phyloP scores from a whole-genome alignment of 139 green algal genomes.

The Auxenochlorella pyrenoidosa region DNA sequence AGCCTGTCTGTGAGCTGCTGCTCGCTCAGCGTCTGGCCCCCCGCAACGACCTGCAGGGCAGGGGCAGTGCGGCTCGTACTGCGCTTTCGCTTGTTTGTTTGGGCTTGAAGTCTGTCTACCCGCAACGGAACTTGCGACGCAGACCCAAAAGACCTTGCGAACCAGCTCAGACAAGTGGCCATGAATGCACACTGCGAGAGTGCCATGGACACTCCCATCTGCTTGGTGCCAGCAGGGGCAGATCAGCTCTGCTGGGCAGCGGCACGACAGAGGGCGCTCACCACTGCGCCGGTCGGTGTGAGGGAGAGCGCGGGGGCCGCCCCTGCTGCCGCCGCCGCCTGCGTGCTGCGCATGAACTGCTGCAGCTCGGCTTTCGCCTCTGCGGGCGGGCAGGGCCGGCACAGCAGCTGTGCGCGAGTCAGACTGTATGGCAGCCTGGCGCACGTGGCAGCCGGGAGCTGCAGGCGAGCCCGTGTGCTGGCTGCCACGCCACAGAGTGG shows the following conservation, averaged over 20 bases:
- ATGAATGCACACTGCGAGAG: no score
- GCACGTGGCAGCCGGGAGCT: no score
- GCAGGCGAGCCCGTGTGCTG: no score
- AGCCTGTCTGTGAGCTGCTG: slow-evolving; percentile 17
- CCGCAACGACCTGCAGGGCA: neutral
- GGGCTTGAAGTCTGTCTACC: no score
- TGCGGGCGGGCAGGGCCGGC: neutral
- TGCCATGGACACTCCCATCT: no score
- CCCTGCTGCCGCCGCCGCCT: neutral
- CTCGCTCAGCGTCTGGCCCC: neutral
- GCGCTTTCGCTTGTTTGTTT: no score
- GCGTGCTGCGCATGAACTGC: neutral
- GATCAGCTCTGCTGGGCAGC: neutral
- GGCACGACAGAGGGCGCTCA: neutral
- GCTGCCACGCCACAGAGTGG: no score
- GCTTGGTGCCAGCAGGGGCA: neutral
- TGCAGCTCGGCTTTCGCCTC: slow-evolving; percentile 27
- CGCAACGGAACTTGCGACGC: no score
- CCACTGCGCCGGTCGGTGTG: neutral
- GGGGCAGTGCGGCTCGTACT: no score
- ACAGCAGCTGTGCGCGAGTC: neutral
- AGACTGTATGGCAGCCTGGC: neutral
- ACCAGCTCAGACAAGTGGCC: no score
- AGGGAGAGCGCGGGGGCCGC: neutral
- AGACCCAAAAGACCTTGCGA: no score